Conservation (phyloP, 352 stramenopile species). For the Elongisporangium prolatum region DNA sequence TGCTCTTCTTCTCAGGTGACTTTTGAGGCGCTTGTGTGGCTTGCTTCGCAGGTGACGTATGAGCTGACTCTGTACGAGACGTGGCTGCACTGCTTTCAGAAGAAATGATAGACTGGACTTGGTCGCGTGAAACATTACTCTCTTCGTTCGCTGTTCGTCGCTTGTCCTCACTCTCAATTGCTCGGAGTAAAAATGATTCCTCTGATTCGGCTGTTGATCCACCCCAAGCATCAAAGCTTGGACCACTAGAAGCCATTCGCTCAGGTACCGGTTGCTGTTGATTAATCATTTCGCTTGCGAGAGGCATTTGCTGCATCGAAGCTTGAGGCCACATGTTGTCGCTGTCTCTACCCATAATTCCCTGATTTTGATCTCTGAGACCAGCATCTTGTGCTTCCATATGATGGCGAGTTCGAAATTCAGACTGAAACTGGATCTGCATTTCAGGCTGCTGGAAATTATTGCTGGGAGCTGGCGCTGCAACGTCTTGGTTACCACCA, state of each 20-base stretch:
- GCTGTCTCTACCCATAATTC: conserved; percentile 2
- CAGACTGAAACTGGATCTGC: conserved; percentile 44
- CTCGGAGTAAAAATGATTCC: conserved; percentile 22
- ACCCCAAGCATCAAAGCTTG: conserved; percentile 28
- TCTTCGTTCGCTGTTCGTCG: conserved; percentile 18
- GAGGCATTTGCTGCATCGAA: conserved; percentile 1
- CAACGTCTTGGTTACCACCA: conserved; percentile 23
- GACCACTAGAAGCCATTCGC: conserved; percentile 4
- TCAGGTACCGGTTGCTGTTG: conserved; percentile 9
- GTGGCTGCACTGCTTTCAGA: not conserved
- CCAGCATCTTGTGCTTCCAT: conserved; percentile 11
- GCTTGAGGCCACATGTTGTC: not conserved
- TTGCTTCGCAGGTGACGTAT: not conserved
- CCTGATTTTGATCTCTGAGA: conserved; percentile 1
- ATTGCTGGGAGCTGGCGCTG: conserved; percentile 15
- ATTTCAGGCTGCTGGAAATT: conserved; percentile 29
- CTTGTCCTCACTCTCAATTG: conserved; percentile 47
- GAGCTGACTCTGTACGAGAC: conserved; percentile 3
- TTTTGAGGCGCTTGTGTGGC: conserved; percentile 6
- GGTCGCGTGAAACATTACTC: conserved; percentile 1
- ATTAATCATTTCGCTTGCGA: not conserved
- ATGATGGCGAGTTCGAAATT: conserved; percentile 44
- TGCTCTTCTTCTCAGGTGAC: conserved; percentile 24
- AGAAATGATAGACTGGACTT: not conserved
- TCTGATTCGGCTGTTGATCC: conserved; percentile 14